Evolutionary conservation across 179 eudicot species (phyloP), one percentile per base, ranked within the genome.

Genomic region (Camellia oleifera): DNA sequence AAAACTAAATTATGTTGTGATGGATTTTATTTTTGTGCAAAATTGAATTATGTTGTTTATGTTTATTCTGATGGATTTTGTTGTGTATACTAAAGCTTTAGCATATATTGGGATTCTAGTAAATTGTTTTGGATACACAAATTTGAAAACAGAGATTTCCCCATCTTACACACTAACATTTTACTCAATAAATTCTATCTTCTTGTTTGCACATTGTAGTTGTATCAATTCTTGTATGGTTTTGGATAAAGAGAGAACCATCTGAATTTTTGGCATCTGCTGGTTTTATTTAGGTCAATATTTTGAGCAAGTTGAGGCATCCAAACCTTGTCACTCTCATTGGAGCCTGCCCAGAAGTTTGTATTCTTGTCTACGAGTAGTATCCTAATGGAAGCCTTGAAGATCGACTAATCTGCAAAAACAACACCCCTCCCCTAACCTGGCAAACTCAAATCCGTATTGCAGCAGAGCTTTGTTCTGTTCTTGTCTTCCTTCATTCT

Each of bases 371-470:
- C 32, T 93, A 95, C 20, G 99, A 93, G 86, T 95, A 89, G 80
- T 89, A 89, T 75, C 91, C 92, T 12, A 87, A 89, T 26, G 97
- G 98, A 84, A 93, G 92, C 90, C 97, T 95, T 40, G 95, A 91
- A 78, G 98, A 95, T 75, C 91, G 97, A 60, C 93, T 95, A 44
- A 75, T 9, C 76, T 92, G 98, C 87, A 91, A 83, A 84, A 86
- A 89, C 78, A 93, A 92, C 76, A 83, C 87, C 62, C 89, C 91
- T 46, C 88, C 97, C 1, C 78, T 95, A 62, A 83, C 97, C 5
- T 95, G 97, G 97, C 89, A 92, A 86, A 88, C 89, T 45, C 86
- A 97, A 58, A 89, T 95, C 50, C 92, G 89, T 57, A 93, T 95
- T 67, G 93, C 91, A 54, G 81, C 92, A 0, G 97, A 93, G 83